Evolutionary conservation across 2,329 filamentous ascomycete species (phyloP), one percentile per base, ranked within the genome.

Genomic region (Verticillium zaregamsianum): DNA sequence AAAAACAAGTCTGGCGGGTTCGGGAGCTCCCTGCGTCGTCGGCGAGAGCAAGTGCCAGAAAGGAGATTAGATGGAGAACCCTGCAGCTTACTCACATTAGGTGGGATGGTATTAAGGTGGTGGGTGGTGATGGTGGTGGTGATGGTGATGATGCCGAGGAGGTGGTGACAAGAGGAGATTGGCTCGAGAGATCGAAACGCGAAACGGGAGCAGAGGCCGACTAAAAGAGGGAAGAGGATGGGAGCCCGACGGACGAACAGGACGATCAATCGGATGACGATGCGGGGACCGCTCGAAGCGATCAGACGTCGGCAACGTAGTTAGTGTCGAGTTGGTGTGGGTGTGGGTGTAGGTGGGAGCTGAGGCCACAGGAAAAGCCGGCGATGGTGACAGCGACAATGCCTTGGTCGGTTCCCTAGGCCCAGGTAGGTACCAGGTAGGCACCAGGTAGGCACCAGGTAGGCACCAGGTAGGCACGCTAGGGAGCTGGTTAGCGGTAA

Each of bases 211-310:
- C 45, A 49, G 45, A n/a, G 11, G 45, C 45, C n/a, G 45, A 20
- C 45, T 49, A 49, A 49, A 49, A 49, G 45, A 49, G 45, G 45
- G 45, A 49, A 49, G 20, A 49, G 20, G 45, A 49, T 49, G n/a
- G 8, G n/a, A 4, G 20, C 40, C 17, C 17, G 20, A 55, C 39
- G 49, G 58, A 56, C 55, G 59, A 58, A 56, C 57, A 58, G 55
- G 28, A 11, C 58, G 37, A 54, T 58, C 58, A 56, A 60, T 62
- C 55, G 62, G 62, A 64, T 62, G 62, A 64, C 62, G 49, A 45
- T 32, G 39, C 35, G 28, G 23, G 58, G 35, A 40, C 45, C 40
- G 32, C 40, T 54, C n/a, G 58, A 55, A 54, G 45, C 45, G 45
- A 49, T 49, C 45, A 49, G 45, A 49, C 23, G 45, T 49, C 45